These are phyloP conservation scores for Termitomyces sp. DNA, from an alignment of 768 basidiomycete genomes.

Conservation along the genomic window DNA sequence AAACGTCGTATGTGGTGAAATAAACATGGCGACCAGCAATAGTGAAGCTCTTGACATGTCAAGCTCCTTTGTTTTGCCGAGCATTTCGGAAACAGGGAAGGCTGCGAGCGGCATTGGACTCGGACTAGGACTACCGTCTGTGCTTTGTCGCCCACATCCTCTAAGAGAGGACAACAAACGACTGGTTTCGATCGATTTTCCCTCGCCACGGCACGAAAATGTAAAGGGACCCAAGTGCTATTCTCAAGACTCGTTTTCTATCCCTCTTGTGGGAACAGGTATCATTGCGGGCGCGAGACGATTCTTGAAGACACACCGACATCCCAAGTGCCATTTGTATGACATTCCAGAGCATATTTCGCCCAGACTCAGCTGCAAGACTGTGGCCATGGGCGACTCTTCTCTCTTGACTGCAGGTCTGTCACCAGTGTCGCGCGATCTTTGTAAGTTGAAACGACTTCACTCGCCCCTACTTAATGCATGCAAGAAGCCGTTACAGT, in stretches of 20 bases:
- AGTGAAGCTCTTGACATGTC: neutral
- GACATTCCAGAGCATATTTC: constrained; percentile 12
- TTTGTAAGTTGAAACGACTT: neutral
- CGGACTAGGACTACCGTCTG: constrained; percentile 8
- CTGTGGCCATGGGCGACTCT: neutral
- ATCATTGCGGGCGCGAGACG: neutral
- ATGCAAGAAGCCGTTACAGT: constrained; percentile 2
- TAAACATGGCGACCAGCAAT: neutral
- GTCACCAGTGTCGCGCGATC: neutral
- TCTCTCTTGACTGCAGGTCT: neutral
- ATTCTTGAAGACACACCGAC: constrained; percentile 4
- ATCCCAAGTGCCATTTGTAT: constrained; percentile 6
- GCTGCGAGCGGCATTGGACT: constrained; percentile 9
- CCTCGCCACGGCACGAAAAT: neutral
- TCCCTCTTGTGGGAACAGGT: neutral
- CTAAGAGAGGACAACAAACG: neutral
- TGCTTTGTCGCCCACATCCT: neutral
- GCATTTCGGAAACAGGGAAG: constrained; percentile 1
- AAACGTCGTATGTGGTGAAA: neutral
- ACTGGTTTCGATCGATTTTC: neutral
- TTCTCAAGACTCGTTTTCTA: neutral
- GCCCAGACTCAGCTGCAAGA: constrained; percentile 4
- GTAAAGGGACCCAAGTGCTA: neutral
- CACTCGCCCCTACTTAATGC: constrained; percentile 1
- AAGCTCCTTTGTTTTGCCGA: neutral